Conservation (phyloP, 169 alveolate species). For the Plasmodium fragile region DNA sequence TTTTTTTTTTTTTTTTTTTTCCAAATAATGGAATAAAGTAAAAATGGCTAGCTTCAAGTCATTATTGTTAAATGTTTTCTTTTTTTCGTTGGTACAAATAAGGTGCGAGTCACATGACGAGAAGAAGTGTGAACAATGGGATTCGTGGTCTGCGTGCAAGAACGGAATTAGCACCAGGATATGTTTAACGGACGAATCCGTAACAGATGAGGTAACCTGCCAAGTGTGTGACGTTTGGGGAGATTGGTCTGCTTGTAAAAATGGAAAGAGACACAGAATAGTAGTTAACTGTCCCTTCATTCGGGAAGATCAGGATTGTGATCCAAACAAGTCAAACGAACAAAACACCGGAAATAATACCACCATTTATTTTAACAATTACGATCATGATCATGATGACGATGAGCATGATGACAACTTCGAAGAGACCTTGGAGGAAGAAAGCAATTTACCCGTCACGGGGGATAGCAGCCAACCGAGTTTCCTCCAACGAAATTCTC, state of each 20-base stretch:
- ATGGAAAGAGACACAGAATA: slow-evolving; percentile 37
- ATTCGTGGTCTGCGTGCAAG: slow-evolving; percentile 25
- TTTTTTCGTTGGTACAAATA: not conserved
- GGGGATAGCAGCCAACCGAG: not conserved
- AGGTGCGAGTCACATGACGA: not conserved
- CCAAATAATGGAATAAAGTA: slow-evolving; percentile 26
- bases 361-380: not conserved
- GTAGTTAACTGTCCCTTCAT: slow-evolving; percentile 31
- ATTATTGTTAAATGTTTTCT: slow-evolving; percentile 2
- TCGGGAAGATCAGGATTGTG: slow-evolving; percentile 39
- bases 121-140: slow-evolving; percentile 22
- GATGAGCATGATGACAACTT: not conserved
- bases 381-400: not conserved
- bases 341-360: not conserved
- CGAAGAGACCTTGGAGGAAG: not conserved
- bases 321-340: not conserved
- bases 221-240: slow-evolving; percentile 29
- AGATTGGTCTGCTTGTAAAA: slow-evolving; percentile 28
- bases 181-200: slow-evolving; percentile 7
- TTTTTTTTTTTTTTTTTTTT: slow-evolving; percentile 22
- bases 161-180: slow-evolving; percentile 13
- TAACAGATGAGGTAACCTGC: not conserved
- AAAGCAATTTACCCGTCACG: not conserved
- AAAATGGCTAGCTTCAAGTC: slow-evolving; percentile 3
- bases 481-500: not conserved